Evolutionary conservation across 2,329 filamentous ascomycete species (phyloP).

Genomic region (Tolypocladium pustulatum): DNA sequence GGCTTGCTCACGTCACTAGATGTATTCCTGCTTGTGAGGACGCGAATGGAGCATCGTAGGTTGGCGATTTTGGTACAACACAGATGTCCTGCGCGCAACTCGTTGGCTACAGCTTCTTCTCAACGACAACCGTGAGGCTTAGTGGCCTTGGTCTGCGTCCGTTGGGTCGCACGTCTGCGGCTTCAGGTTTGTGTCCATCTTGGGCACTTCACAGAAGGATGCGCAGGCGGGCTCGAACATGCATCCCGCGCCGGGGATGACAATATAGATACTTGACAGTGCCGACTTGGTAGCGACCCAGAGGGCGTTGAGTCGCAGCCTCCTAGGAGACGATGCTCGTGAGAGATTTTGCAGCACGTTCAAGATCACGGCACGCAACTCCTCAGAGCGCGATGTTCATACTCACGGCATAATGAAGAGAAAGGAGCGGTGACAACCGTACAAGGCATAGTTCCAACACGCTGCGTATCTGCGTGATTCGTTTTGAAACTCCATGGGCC

Average conservation of each 20-base stretch:
- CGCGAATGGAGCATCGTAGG: neutral
- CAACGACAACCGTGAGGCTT: conserved; percentile 7
- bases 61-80: neutral
- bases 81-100: neutral
- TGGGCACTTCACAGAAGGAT: conserved; percentile 24
- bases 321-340: conserved; percentile 22
- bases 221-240: conserved; percentile 25
- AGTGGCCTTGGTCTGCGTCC: conserved; percentile 18
- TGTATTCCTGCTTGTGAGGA: neutral
- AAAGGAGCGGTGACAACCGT: too few relatives aligned
- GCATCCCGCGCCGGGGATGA: too few relatives aligned
- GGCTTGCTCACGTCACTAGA: too few relatives aligned
- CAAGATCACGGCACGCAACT: too few relatives aligned
- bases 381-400: neutral
- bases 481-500: too few relatives aligned
- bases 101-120: neutral
- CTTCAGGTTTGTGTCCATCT: conserved; percentile 15
- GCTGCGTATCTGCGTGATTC: neutral
- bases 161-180: conserved; percentile 14
- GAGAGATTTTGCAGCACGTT: neutral
- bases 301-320: conserved; percentile 19
- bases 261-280: too few relatives aligned
- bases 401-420: neutral
- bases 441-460: neutral
- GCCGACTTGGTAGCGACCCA: conserved; percentile 17